Evolutionary conservation across 345 rosid species (phyloP), one percentile per base, ranked within the genome.

Genomic region (Pistacia atlantica): DNA sequence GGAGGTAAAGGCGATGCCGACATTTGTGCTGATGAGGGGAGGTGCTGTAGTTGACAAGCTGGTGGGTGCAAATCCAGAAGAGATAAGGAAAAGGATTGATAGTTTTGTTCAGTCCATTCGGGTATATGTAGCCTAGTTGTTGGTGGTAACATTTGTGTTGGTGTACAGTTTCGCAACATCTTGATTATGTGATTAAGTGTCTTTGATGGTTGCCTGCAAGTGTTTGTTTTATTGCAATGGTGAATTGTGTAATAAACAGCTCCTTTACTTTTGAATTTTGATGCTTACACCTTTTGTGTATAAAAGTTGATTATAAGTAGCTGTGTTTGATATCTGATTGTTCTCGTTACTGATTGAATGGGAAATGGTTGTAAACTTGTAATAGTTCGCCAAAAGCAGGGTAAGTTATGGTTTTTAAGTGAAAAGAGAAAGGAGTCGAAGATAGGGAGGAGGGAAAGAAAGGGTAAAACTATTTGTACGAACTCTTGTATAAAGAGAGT

Each of bases 1-100:
- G 89, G 90, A 87, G 73, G 82, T 91, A 22, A 93, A 90, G 82
- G 98, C 99, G n/a, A 96, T 96, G 99, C 97, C 99, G 1, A 92
- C 99, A 14, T 93, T 93, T 83, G 22, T 89, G 81, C 80, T 92
- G 85, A 83, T 91, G 90, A 93, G 77, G 79, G 90, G 84, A 71
- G 92, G 96, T 72, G 81, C 77, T 72, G 65, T 49, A 6, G 87
- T 80, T 12, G 97, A 93, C 86, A 96, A 88, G 85, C 64, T 93
- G 16, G 97, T 96, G 42, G 99, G 99, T 13, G 98, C 97, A 3
- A 92, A 96, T 73, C 97, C 95, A 8, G 97, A 87, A 59, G 97
- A 93, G 89, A 89, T 93, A 51, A 92, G 87, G 97, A 92, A 84
- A 86, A 84, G 92, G 90, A 80, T 91, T 68, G 89, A 87, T 37